Base-by-base conservation (phyloP, 306 rosid species). In the Lithocarpus polystachyus region DNA sequence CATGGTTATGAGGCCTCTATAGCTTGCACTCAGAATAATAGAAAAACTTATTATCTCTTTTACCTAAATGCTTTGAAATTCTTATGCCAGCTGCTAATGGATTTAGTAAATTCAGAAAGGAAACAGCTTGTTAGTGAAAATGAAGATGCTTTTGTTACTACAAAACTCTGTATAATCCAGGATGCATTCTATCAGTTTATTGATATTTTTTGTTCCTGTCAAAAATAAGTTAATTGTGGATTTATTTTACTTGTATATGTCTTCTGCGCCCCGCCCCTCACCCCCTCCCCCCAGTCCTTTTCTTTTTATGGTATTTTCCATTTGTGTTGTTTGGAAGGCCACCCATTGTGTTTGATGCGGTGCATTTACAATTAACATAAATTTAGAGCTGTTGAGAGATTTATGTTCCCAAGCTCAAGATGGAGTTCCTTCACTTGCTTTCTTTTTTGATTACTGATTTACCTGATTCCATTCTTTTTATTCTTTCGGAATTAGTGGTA, bases 21-120 rank as follows among this genome's bases (percentile, higher is more conserved):
- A 43, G 52, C 67, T 76, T 65, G 54, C 75, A 20, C 64, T 20
- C 52, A 78, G 77, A 74, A 73, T 53, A 69, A 76, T 48, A 57
- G 64, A 67, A 80, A 74, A 60, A 64, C 73, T 60, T 85, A 83
- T 75, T 35, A 71, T 62, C 77, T 86, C 62, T 75, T 60, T 17
- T 94, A 79, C 84, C 22, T 82, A 73, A 84, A 81, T 77, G 97
- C 95, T 22, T 78, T 92, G 86, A 73, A 86, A 71, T 87, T 89
- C 76, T 79, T 88, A 54, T 94, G 95, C 85, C 87, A 70, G 82
- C 95, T 88, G 0, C 92, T 92, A 76, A 89, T 86, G 62, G 91
- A 87, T 77, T 77, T 90, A 81, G 87, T 94, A 61, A 86, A 89
- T 85, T 80, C 89, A 22, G 90, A 84, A 78, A 87, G 86, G 89